phyloP scores from a whole-genome alignment of 1,284 basidiomycete genomes.

The Pascua guehoae region DNA sequence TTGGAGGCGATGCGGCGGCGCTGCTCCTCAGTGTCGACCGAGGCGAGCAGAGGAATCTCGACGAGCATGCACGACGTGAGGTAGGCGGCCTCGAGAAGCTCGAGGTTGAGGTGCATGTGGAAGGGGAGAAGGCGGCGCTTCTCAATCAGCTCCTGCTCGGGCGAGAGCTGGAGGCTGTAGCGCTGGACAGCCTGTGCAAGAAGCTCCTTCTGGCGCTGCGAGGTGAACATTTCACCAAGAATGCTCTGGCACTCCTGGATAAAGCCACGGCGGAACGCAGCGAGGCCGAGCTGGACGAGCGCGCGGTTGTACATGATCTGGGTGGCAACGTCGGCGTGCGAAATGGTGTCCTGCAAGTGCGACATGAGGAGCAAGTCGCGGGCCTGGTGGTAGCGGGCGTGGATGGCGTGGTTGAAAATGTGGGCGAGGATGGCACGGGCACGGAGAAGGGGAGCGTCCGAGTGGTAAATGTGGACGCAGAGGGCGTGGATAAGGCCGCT shows the following conservation, averaged over 20 bases:
- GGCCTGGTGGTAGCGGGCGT: conserved; percentile 94
- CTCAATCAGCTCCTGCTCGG: conserved; percentile 96
- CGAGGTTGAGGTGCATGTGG: conserved; percentile 99
- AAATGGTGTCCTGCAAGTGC: conserved; percentile 93
- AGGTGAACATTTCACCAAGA: conserved; percentile 92
- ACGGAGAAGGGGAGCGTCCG: conserved; percentile 81
- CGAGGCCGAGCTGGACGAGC: conserved; percentile 93
- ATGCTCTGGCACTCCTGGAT: conserved; percentile 92
- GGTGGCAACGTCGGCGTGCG: conserved; percentile 91
- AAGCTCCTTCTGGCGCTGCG: conserved; percentile 93
- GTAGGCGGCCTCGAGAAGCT: conserved; percentile 95
- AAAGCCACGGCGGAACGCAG: conserved; percentile 91
- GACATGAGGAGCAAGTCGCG: conserved; percentile 99
- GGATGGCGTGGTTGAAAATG: conserved; percentile 94
- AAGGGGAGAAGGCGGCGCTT: conserved; percentile 94
- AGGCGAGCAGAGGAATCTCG: conserved; percentile 92
- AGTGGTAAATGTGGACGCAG: conserved; percentile 90
- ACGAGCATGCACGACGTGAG: conserved; percentile 97
- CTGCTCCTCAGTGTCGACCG: conserved; percentile 88
- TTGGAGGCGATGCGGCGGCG: conserved; percentile 89
- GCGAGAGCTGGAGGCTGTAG: conserved; percentile 73
- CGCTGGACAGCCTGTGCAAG: conserved; percentile 94
- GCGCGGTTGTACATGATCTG: conserved; percentile 99
- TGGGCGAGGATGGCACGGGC: conserved; percentile 97
- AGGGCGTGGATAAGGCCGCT: conserved; percentile 72